Percentiles rank a stretch among this genome's conserved stretches.
These are phyloP conservation scores for Smithsoniella earleae DNA, from an alignment of 163 green algal genomes.

Conservation along the genomic window DNA sequence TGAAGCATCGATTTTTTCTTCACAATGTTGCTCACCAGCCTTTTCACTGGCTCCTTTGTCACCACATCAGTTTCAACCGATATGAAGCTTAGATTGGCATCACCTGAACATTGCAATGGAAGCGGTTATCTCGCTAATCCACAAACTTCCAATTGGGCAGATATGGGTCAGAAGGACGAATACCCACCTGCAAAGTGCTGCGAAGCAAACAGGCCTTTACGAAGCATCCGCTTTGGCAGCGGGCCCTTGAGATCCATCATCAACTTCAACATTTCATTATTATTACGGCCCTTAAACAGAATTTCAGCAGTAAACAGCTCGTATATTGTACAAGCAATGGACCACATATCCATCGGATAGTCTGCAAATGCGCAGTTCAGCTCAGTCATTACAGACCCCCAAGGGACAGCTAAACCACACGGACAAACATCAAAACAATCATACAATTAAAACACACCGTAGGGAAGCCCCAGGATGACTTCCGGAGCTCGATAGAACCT, in stretches of 20 bases:
- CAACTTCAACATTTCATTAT: conserved; percentile 98
- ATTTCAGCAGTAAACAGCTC: conserved; percentile 95
- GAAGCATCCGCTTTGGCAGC: conserved; percentile 93
- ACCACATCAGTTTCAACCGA: conserved; percentile 79
- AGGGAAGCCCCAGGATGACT: conserved; percentile 78
- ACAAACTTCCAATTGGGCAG: too few relatives aligned
- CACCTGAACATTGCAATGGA: conserved; percentile 38
- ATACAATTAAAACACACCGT: too few relatives aligned
- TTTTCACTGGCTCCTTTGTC: conserved; percentile 61
- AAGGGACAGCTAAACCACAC: neutral
- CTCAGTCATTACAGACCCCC: too few relatives aligned
- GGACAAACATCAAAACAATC: too few relatives aligned
- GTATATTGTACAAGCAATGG: conserved; percentile 87
- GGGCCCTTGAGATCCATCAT: conserved; percentile 90
- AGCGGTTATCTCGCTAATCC: too few relatives aligned
- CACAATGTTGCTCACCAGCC: neutral
- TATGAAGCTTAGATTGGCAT: conserved; percentile 71
- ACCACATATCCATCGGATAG: conserved; percentile 94
- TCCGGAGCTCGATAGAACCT: conserved; percentile 93
- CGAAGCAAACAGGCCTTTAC: conserved; percentile 70
- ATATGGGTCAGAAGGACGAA: too few relatives aligned
- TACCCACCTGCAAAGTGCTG: conserved; percentile 68
- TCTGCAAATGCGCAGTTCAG: conserved; percentile 49
- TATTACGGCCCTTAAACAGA: conserved; percentile 85
- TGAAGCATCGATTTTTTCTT: neutral